Evolutionary conservation across 1,284 basidiomycete species (phyloP).

Genomic region (Puccinia triticina): DNA sequence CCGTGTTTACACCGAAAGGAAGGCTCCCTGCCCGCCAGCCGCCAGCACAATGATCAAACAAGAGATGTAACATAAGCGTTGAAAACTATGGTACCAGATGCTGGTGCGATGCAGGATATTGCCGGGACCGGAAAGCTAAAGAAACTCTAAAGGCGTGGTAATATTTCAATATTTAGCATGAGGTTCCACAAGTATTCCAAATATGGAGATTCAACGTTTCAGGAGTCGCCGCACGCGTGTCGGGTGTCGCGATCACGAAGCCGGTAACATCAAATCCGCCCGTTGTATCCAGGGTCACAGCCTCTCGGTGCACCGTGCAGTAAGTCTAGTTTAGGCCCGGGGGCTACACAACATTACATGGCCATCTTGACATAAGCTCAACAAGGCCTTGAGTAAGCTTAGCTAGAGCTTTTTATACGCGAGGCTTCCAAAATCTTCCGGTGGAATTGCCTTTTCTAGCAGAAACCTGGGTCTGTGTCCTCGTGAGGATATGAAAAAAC

Average conservation of each 20-base stretch:
- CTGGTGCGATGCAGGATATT: background rate
- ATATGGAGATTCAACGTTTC: conserved; percentile 2
- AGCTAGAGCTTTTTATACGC: too few relatives aligned
- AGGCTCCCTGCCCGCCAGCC: too few relatives aligned
- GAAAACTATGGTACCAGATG: background rate
- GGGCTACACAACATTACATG: background rate
- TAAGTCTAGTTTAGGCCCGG: conserved; percentile 2
- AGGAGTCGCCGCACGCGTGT: background rate
- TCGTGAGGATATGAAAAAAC: background rate
- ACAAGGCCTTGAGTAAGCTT: background rate
- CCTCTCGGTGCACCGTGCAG: background rate
- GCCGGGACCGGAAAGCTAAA: background rate
- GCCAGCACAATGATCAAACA: background rate
- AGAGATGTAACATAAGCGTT: background rate
- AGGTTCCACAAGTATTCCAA: background rate
- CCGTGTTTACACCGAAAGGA: conserved; percentile 9
- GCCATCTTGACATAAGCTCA: background rate
- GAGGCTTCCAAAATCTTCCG: too few relatives aligned
- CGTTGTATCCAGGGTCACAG: conserved; percentile 8
- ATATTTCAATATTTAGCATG: background rate
- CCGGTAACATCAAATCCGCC: background rate
- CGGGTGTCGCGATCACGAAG: conserved; percentile 19
- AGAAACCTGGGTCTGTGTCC: background rate
- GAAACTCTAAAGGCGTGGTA: background rate
- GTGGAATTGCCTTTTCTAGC: too few relatives aligned